phyloP scores from a whole-genome alignment of 192 early-diverging fungal species.

The Chytriomyces confervae region DNA sequence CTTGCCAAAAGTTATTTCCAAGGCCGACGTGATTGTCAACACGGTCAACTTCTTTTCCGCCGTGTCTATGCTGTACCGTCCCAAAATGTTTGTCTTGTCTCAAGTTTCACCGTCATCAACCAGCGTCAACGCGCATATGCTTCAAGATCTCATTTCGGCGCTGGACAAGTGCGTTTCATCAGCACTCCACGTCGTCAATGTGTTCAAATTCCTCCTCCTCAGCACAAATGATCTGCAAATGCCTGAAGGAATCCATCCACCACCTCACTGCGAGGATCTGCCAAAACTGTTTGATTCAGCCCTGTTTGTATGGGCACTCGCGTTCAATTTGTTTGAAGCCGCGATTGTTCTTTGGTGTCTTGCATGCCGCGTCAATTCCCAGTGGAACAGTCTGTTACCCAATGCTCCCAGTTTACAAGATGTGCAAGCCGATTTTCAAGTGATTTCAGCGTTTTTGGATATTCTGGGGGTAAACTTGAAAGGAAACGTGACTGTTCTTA shows the following conservation, averaged over 20 bases:
- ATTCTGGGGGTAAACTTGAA: neutral
- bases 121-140: neutral
- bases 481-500: neutral
- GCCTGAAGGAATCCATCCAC: neutral
- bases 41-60: neutral
- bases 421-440: neutral
- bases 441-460: neutral
- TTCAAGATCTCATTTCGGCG: neutral
- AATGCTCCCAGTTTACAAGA: neutral
- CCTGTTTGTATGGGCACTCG: neutral
- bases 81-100: constrained; percentile 2
- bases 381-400: neutral
- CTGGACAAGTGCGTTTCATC: neutral
- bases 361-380: neutral
- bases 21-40: neutral
- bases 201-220: neutral
- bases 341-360: neutral
- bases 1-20: neutral
- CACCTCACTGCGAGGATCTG: neutral
- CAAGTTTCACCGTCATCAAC: neutral
- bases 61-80: constrained; percentile 2
- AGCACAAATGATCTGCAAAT: neutral
- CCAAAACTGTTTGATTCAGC: neutral
- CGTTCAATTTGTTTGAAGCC: constrained; percentile 9
- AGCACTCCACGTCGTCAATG: neutral